Evolutionary conservation across 2,329 filamentous ascomycete genomes (phyloP).

Genomic region (Hypoxylon sp.): DNA sequence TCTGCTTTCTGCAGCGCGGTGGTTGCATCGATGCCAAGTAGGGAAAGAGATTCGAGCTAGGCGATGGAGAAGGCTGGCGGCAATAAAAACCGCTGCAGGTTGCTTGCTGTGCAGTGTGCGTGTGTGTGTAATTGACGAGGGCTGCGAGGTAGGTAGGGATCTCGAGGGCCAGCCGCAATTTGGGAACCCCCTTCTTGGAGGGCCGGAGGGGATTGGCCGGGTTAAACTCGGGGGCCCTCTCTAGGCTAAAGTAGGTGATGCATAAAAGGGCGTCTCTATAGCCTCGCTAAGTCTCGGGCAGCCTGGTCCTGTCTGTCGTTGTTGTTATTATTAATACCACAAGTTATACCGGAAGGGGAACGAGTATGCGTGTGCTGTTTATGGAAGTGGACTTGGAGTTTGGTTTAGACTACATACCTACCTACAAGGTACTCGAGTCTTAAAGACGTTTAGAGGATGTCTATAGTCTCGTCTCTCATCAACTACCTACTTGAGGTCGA

Average conservation of each 20-base stretch:
- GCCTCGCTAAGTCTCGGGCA: conserved; percentile 47
- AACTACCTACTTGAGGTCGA: background rate
- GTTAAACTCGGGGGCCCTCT: conserved; percentile 55
- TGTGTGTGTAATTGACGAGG: conserved; percentile 11
- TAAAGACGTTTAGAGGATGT: background rate
- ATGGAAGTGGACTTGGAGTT: conserved; percentile 9
- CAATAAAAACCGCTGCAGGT: conserved; percentile 38
- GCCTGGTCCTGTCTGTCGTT: conserved; percentile 45
- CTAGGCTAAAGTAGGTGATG: conserved; percentile 57
- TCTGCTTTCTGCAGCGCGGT: conserved; percentile 35
- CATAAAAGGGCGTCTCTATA: conserved; percentile 47
- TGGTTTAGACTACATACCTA: background rate
- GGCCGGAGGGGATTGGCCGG: conserved; percentile 52
- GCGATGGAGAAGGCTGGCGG: conserved; percentile 32
- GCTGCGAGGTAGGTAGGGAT: no score
- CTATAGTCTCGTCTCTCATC: conserved; percentile 1
- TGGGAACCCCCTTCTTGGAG: conserved; percentile 27
- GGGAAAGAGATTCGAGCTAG: conserved; percentile 43
- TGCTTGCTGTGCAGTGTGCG: background rate
- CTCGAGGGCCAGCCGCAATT: conserved; percentile 35
- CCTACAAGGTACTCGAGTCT: no score
- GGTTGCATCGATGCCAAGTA: conserved; percentile 35
- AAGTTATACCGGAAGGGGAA: background rate
- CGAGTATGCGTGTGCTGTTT: conserved; percentile 6
- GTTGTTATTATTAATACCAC: conserved; percentile 26